Percentiles rank a stretch among this genome's conserved stretches.
phyloP scores from a whole-genome alignment of 73 alveolate species.

The Symbiodinium pilosum region DNA sequence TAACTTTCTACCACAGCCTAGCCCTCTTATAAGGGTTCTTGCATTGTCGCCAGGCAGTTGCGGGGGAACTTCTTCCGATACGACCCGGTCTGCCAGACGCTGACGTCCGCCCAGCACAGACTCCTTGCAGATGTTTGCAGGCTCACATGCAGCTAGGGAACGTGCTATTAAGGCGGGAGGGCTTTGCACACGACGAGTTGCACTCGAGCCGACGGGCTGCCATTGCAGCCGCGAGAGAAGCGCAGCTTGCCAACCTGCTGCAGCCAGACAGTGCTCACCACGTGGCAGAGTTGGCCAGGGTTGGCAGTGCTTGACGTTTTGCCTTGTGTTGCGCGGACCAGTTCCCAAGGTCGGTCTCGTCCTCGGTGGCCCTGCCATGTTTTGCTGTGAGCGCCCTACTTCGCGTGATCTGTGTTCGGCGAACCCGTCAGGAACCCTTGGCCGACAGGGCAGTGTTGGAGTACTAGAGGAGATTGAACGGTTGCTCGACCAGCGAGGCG shows the following conservation, averaged over 20 bases:
- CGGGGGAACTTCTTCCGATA: conserved; percentile 85
- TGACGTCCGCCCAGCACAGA: conserved; percentile 33
- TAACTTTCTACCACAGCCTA: too few species aligned
- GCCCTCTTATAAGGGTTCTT: too few species aligned
- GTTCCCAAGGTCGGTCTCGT: conserved; percentile 47
- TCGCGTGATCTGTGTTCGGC: conserved; percentile 95
- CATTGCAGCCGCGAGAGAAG: conserved; percentile 72
- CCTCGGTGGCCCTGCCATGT: conserved; percentile 5
- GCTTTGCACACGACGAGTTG: conserved; percentile 40
- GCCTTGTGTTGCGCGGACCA: background rate
- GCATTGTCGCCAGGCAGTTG: conserved; percentile 76
- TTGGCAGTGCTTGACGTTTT: too few species aligned
- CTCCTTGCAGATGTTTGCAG: background rate
- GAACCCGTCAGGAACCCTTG: conserved; percentile 98
- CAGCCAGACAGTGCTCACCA: background rate
- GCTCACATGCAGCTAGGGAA: background rate
- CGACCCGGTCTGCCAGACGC: conserved; percentile 61
- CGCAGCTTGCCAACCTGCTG: conserved; percentile 19
- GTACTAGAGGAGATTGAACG: conserved; percentile 97
- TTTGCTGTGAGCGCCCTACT: background rate
- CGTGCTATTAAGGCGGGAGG: conserved; percentile 32
- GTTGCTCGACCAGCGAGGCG: conserved; percentile 96
- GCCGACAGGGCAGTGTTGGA: conserved; percentile 99
- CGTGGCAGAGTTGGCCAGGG: too few species aligned
- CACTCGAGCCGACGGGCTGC: conserved; percentile 49